Evolutionary conservation across 108 stramenopile genomes (phyloP).

Genomic region (Cyclotella kingstonii): DNA sequence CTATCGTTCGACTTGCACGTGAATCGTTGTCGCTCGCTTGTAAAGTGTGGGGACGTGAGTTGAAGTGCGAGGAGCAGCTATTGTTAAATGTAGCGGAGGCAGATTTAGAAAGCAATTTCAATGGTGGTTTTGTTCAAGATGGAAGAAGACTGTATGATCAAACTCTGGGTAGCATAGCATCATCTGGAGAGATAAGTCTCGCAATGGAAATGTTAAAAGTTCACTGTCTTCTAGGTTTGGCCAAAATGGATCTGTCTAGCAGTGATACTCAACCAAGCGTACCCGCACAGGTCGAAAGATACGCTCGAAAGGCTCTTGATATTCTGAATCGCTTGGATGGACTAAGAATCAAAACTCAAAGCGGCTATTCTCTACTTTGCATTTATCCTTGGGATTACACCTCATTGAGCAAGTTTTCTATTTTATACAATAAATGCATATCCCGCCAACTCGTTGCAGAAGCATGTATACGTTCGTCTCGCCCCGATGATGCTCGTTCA

Average conservation of each 20-base stretch:
- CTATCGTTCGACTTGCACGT: slow-evolving; percentile 45
- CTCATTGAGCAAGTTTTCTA: slow-evolving; percentile 10
- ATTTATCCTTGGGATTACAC: slow-evolving; percentile 13
- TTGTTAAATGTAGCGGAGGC: slow-evolving; percentile 61
- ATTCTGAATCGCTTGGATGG: slow-evolving; percentile 10
- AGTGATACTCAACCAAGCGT: too few species aligned
- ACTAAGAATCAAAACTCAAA: neutral
- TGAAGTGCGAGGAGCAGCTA: slow-evolving; percentile 32
- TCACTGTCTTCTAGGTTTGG: slow-evolving; percentile 29
- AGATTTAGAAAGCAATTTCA: slow-evolving; percentile 57
- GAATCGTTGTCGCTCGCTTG: slow-evolving; percentile 29
- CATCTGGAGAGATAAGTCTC: slow-evolving; percentile 1
- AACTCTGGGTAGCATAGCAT: slow-evolving; percentile 2
- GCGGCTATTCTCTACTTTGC: slow-evolving; percentile 1
- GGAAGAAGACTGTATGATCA: slow-evolving; percentile 34
- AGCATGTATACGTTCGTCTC: slow-evolving; percentile 43
- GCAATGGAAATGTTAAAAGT: slow-evolving; percentile 4
- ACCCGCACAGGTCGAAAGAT: slow-evolving; percentile 9
- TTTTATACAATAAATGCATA: slow-evolving; percentile 45
- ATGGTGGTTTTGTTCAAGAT: slow-evolving; percentile 43
- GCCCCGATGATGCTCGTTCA: slow-evolving; percentile 45
- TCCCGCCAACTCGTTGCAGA: slow-evolving; percentile 68
- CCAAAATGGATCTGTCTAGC: slow-evolving; percentile 9
- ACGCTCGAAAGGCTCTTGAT: slow-evolving; percentile 19
- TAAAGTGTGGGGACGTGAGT: slow-evolving; percentile 44